Base-by-base conservation (phyloP, 2,329 filamentous ascomycete species). In the Xenoacremonium recifei region DNA sequence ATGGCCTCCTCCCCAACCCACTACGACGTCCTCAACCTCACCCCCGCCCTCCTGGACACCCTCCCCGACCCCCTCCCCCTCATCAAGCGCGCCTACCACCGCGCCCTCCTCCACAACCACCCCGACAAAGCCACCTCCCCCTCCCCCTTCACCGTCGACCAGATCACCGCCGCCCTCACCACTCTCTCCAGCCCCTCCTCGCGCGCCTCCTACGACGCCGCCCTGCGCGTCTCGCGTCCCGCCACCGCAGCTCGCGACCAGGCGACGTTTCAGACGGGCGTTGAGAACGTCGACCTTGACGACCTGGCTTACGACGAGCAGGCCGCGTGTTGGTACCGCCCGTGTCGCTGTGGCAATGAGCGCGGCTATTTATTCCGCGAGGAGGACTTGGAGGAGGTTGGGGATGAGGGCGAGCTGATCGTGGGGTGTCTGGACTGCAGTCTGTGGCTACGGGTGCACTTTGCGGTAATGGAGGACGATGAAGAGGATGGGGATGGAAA, bases 341-440 rank as follows among this genome's bases (percentile, higher is more conserved):
- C 69, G 13, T 86, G 82, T 63, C 76, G 82, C 39, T 86, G 82
- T 60, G 82, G 82, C 29, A 84, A 84, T 58, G 67, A 70, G 21
- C 70, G 73, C 29, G 82, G 82, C 2, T 86, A 79, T 57, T 60
- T 74, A 20, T 75, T 85, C 48, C 65, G 62, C 13, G 82, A 85
- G 62, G 63, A 61, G 7, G 80, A 85, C 57, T 65, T 86, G 36
- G 76, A 81, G 49, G 78, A 76, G 56, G 76, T 73, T 29, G 72
- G 70, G 34, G 76, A 79, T 37, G 69, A 77, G 48, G 76, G 81
- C 7, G 79, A 82, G 57, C 61, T 85, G 35, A 70, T 84, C 60
- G 80, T 86, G 30, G 82, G 79, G 10, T 86, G 82, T 55, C 69
- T 71, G 42, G 82, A 84, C 53, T 86, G 82, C 51, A 85, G 82